phyloP scores from a whole-genome alignment of 139 green algal species.

The Haematococcus lacustris region DNA sequence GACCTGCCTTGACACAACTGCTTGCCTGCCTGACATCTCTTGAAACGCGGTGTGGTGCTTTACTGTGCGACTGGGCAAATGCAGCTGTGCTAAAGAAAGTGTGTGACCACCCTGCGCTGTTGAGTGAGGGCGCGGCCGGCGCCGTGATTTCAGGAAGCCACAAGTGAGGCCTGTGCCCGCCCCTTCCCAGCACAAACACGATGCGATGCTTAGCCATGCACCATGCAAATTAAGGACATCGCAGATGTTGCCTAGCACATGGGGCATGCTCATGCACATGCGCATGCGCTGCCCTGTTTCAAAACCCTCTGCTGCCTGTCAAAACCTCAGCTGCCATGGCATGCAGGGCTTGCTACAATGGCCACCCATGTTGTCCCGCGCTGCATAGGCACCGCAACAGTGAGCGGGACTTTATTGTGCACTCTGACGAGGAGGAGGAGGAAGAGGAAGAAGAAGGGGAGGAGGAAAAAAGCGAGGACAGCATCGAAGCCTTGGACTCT shows the following conservation, averaged over 20 bases:
- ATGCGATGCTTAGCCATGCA: too few relatives aligned
- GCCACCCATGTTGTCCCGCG: neutral
- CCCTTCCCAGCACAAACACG: too few relatives aligned
- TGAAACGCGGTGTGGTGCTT: too few relatives aligned
- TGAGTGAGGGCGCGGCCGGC: conserved; percentile 51
- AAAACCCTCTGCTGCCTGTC: neutral
- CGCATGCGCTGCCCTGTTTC: neutral
- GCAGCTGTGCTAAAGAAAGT: conserved; percentile 79
- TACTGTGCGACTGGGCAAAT: too few relatives aligned
- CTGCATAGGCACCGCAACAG: neutral
- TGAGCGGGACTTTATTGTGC: neutral
- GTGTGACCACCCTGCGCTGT: conserved; percentile 87
- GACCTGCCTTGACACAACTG: too few relatives aligned
- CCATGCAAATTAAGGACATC: too few relatives aligned
- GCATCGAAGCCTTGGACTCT: too few relatives aligned
- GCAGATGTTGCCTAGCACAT: neutral
- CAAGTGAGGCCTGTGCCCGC: too few relatives aligned
- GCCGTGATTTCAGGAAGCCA: conserved; percentile 19
- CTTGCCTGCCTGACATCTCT: too few relatives aligned
- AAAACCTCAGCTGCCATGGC: neutral
- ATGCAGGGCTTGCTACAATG: neutral
- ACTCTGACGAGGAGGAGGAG: neutral
- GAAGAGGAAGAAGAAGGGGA: too few relatives aligned
- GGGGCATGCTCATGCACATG: neutral
- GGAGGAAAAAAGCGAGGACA: too few relatives aligned